Conservation (phyloP, 192 early-diverging fungal genomes). For the Obelidium mucronatum region DNA sequence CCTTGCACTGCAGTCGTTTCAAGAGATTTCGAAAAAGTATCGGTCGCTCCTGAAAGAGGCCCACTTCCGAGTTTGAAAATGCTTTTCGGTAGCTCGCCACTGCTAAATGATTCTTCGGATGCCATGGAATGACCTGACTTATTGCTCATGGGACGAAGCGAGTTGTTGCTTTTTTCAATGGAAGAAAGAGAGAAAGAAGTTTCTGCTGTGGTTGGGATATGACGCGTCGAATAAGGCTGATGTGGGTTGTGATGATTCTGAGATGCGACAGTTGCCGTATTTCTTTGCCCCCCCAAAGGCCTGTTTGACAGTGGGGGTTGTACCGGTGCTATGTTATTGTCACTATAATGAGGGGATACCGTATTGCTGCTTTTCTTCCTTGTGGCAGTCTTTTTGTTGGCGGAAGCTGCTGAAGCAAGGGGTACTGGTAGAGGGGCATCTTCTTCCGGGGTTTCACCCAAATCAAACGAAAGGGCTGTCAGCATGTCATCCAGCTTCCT, state of each 20-base stretch:
- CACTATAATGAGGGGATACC: not conserved
- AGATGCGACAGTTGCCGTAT: no score
- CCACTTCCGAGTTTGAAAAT: constrained; percentile 12
- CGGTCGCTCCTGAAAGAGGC: not conserved
- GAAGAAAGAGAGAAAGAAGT: not conserved
- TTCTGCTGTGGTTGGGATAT: not conserved
- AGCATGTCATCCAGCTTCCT: constrained; percentile 32
- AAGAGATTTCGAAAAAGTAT: not conserved
- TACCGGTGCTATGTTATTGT: not conserved
- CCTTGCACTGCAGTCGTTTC: not conserved
- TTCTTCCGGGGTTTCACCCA: not conserved
- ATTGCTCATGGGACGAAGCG: no score
- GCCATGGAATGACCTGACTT: no score
- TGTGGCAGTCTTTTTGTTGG: constrained; percentile 13
- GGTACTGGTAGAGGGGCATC: not conserved
- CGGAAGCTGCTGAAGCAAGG: no score
- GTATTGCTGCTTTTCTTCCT: constrained; percentile 12
- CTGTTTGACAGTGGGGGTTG: not conserved
- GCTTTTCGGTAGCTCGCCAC: not conserved
- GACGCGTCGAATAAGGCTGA: not conserved
- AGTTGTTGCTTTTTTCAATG: not conserved
- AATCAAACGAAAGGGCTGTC: not conserved
- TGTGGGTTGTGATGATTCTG: no score
- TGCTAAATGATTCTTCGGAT: constrained; percentile 1
- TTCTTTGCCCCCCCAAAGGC: no score